Conservation (phyloP, 2,329 filamentous ascomycete genomes). For the Fusarium begoniae region DNA sequence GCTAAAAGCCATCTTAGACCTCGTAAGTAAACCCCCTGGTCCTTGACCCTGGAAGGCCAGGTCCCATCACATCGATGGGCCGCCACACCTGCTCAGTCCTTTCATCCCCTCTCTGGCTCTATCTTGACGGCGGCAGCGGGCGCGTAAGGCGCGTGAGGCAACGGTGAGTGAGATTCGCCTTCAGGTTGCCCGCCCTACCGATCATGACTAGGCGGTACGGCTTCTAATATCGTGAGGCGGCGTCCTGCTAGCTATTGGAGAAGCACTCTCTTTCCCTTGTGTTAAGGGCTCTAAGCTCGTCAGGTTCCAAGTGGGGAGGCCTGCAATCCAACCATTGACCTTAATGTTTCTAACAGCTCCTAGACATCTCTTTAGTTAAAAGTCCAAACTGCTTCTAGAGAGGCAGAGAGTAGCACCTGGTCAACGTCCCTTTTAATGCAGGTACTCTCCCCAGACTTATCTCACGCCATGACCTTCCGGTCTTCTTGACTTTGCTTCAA, state of each 20-base stretch:
- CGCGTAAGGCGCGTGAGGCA: slow-evolving; percentile 40
- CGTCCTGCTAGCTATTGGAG: slow-evolving; percentile 35
- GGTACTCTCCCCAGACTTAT: slow-evolving; percentile 42
- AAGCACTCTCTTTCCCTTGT: slow-evolving; percentile 26
- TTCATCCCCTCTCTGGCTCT: slow-evolving; percentile 8
- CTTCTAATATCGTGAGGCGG: slow-evolving; percentile 38
- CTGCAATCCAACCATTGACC: slow-evolving; percentile 37
- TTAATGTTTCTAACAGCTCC: slow-evolving; percentile 28
- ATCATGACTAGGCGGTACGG: slow-evolving; percentile 23
- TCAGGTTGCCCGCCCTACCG: slow-evolving; percentile 38
- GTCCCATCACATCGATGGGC: slow-evolving; percentile 15
- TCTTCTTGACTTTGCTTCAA: slow-evolving; percentile 43
- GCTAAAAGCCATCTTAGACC: slow-evolving; percentile 8
- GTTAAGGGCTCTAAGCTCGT: slow-evolving; percentile 35
- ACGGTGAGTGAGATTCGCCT: slow-evolving; percentile 33
- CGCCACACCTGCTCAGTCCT: slow-evolving; percentile 5
- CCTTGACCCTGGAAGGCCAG: background rate
- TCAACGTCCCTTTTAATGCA: slow-evolving; percentile 44
- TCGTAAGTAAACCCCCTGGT: slow-evolving; percentile 7
- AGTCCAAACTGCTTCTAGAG: slow-evolving; percentile 25
- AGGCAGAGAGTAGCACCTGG: slow-evolving; percentile 19
- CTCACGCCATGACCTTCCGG: slow-evolving; percentile 41
- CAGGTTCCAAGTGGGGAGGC: slow-evolving; percentile 35
- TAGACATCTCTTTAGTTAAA: slow-evolving; percentile 30
- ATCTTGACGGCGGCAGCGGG: slow-evolving; percentile 25